These are phyloP conservation scores for Trichomonascus vanleenenianus DNA, from an alignment of 805 yeast species.

Conservation along the genomic window DNA sequence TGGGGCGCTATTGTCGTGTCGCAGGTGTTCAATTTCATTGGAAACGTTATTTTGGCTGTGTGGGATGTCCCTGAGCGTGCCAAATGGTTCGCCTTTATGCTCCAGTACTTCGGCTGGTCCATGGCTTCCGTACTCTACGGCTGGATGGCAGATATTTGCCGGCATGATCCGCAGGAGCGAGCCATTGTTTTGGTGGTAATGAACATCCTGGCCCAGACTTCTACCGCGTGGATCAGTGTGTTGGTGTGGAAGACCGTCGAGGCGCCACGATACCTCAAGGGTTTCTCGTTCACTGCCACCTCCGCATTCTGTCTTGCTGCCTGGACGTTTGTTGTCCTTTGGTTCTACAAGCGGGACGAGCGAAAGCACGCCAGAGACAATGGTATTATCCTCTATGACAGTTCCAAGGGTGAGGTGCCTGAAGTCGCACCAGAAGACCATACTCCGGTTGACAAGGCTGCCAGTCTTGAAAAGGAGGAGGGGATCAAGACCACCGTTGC, in stretches of 20 bases:
- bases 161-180: constrained; percentile 44
- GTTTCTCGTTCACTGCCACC: constrained; percentile 17
- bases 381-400: constrained; percentile 43
- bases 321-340: constrained; percentile 35
- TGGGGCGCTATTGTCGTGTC: constrained; percentile 48
- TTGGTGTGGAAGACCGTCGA: constrained; percentile 32
- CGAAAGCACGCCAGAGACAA: constrained; percentile 37
- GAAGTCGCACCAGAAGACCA: too few species aligned
- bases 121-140: constrained; percentile 52
- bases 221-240: constrained; percentile 45
- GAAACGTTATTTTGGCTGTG: constrained; percentile 44
- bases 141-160: constrained; percentile 50
- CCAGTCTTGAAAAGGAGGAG: too few species aligned
- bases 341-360: constrained; percentile 48
- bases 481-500: too few species aligned
- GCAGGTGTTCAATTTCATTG: constrained; percentile 44
- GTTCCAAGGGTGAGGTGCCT: constrained; percentile 27
- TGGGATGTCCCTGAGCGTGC: constrained; percentile 50
- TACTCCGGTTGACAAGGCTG: too few species aligned
- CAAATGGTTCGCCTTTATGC: constrained; percentile 54
- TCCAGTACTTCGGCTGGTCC: constrained; percentile 53
- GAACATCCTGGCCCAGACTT: constrained; percentile 45
- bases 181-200: constrained; percentile 39
- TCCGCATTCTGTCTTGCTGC: constrained; percentile 10
- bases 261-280: constrained; percentile 22